Evolutionary conservation across 495 filamentous ascomycete species (phyloP).

Genomic region (Podospora australis): DNA sequence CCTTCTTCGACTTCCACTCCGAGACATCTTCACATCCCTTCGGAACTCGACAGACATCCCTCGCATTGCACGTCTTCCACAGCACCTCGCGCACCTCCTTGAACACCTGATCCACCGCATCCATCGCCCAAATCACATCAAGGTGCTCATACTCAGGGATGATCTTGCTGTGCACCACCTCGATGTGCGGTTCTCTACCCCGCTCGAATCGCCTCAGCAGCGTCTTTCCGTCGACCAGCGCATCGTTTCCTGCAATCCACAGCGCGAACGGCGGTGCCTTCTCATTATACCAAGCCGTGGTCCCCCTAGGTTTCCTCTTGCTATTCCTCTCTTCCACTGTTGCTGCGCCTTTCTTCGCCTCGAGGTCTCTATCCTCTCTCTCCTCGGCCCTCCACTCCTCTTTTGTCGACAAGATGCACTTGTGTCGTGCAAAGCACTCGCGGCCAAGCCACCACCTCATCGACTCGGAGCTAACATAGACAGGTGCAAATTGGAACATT

Average conservation of each 20-base stretch:
- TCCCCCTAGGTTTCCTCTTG: conserved; percentile 24
- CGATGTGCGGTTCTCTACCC: conserved; percentile 75
- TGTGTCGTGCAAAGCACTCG: conserved; percentile 85
- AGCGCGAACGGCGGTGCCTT: conserved; percentile 78
- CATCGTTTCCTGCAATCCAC: conserved; percentile 79
- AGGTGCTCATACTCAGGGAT: conserved; percentile 92
- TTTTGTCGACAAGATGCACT: conserved; percentile 78
- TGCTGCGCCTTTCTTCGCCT: conserved; percentile 5
- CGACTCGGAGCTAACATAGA: conserved; percentile 82
- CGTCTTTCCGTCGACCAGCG: conserved; percentile 74
- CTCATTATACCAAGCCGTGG: conserved; percentile 73
- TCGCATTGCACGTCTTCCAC: conserved; percentile 62
- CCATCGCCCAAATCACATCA: conserved; percentile 95
- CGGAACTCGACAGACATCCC: conserved; percentile 54
- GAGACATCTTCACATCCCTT: conserved; percentile 52
- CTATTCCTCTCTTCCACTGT: conserved; percentile 1
- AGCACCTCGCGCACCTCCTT: conserved; percentile 74
- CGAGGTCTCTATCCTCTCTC: conserved; percentile 47
- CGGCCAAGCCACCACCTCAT: conserved; percentile 96
- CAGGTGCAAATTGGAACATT: conserved; percentile 87
- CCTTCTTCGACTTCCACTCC: conserved; percentile 24
- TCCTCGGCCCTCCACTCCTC: conserved; percentile 62
- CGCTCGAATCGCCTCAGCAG: conserved; percentile 68
- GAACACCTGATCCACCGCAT: conserved; percentile 77
- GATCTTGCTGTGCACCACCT: conserved; percentile 71